Base-by-base conservation (phyloP, 306 rosid species). In the Pyrus bretschneideri region DNA sequence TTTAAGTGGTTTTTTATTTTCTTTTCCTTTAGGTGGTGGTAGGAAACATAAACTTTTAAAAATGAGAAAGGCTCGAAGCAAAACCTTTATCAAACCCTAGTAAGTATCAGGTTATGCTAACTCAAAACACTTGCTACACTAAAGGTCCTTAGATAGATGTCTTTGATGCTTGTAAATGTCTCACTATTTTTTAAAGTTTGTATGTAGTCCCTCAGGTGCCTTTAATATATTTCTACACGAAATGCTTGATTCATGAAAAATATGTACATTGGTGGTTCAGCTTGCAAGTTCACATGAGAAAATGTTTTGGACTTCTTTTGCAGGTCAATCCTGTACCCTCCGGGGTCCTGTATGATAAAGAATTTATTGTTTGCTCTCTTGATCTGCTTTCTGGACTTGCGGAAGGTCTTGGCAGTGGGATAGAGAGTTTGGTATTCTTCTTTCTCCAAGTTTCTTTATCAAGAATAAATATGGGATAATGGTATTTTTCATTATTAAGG, bases 351-450 rank as follows among this genome's bases (percentile, higher is more conserved):
- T 96, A 88, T 75, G 98, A 96, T 86, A 96, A 88, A 85, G 99
- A 96, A 81, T 96, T 96, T 69, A 80, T 93, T 81, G 98, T 96
- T 33, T 96, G 99, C 89, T 91, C 91, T 66, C 96, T 96, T 78
- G 99, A 96, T 88, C 87, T 96, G 74, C 97, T 96, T 71, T 96
- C 99, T 72, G 99, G 99, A 85, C 94, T 96, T 62, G 83, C 96
- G 35, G 99, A 96, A 84, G 99, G 98, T 84, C 99, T 93, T 82
- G 99, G 99, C 80, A 89, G 98, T 78, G 99, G 98, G 83, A 82
- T 96, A 79, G 98, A 96, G 89, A 96, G 98, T 78, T 82, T 96
- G 99, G 99, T 96, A 95, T 33, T 80, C 42, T 67, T 52, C 62
- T 75, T 81, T 51, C 58, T 68, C 78, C 31, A 85, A 63, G 63